Conservation (phyloP, 129 eudicot species). For the Pittosporum tobira region DNA sequence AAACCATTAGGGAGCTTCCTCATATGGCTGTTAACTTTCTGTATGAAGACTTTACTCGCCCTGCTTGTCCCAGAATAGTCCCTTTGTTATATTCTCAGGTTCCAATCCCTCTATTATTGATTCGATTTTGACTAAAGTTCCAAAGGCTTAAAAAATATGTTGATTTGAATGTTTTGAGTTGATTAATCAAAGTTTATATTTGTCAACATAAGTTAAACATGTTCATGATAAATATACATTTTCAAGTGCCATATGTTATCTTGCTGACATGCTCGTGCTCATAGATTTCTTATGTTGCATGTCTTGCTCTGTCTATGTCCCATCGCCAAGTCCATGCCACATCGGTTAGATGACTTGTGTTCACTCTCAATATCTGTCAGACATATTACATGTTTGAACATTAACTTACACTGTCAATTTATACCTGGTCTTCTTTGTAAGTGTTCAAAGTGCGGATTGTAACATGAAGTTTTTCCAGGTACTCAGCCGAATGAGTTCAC, state of each 20-base stretch:
- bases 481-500: constrained; percentile 83
- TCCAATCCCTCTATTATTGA: background rate
- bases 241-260: background rate
- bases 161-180: background rate
- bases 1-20: too few relatives aligned
- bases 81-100: background rate
- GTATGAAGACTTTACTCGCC: too few relatives aligned
- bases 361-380: background rate
- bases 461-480: constrained; percentile 43
- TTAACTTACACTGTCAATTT: background rate
- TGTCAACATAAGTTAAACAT: background rate
- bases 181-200: too few relatives aligned
- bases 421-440: background rate
- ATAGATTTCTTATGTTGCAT: background rate
- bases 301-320: background rate
- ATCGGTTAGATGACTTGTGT: background rate
- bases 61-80: too few relatives aligned
- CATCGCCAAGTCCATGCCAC: background rate
- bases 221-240: too few relatives aligned
- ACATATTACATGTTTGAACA: background rate
- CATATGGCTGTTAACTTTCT: too few relatives aligned
- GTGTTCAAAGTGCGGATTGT: constrained; percentile 6
- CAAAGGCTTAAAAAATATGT: too few relatives aligned
- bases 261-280: background rate
- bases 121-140: background rate